Evolutionary conservation across 1,139 yeast species (phyloP), one percentile per base, ranked within the genome.

Genomic region (Hemisphaericaspora subhashii): DNA sequence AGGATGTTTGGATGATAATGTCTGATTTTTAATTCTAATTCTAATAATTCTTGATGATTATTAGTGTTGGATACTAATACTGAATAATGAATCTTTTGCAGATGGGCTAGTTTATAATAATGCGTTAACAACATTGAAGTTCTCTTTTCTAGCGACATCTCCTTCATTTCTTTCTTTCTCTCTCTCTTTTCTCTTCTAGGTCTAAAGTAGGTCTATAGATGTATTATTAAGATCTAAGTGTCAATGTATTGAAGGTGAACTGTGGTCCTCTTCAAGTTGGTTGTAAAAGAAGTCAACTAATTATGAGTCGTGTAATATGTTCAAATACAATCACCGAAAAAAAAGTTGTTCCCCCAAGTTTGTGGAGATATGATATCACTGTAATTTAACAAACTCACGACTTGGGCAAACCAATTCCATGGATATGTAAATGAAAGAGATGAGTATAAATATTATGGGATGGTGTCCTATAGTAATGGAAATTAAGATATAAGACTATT

Each of bases 1-100:
- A 84, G 60, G 7, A 76, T 73, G 36, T 67, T 66, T 2, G 84
- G 79, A 43, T 76, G 58, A 25, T 68, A 60, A 46, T 70, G 68
- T 38, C 90, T 65, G 37, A 83, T 64, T 22, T 66, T 58, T 29
- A 83, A 65, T 53, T 83, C 90, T 36, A 83, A 73, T 46, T 81
- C 84, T 13, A 81, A 64, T 10, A 83, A 60, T 33, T 62, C 50
- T 53, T 65, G 71, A 47, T 71, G 76, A 44, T 58, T 60, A 30
- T 54, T 43, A 38, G 55, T 45, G 47, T 56, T 46, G 22, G 64
- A 50, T 8, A 65, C 48, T 42, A 64, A 69, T 27, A 73, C 64
- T 42, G 59, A 55, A 48, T 66, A 70, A 25, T 56, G 55, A 33
- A 71, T 57, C 34, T 52, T 46, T 15, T 55, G 51, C 22, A 71